Evolutionary conservation across 2,329 filamentous ascomycete genomes (phyloP), one percentile per base, ranked within the genome.

Genomic region (Fusarium sp.): DNA sequence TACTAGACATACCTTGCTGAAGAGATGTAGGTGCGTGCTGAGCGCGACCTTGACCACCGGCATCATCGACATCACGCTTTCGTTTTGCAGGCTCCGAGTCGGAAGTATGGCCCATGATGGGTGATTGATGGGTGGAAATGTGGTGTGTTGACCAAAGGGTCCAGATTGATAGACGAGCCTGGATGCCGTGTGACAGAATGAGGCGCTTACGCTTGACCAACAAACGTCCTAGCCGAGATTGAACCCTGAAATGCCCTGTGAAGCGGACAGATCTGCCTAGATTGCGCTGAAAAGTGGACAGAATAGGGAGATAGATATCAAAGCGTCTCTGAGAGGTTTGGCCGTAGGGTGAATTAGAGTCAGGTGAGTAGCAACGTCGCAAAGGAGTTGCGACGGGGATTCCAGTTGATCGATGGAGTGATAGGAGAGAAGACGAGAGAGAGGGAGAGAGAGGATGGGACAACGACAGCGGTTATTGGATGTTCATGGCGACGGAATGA

Each of bases 1-100:
- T 65, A 76, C 58, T 68, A 47, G 68, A 84, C 83, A 80, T 84
- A 87, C 85, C 84, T 82, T 84, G 83, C 73, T 84, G 83, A 70
- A 83, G 64, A 66, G 72, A 71, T 66, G 75, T 82, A 67, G 81
- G 83, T 69, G 82, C 82, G 77, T 83, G 84, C 77, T 85, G 85
- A 70, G 83, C 83, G 67, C 72, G 82, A 54, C 76, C 73, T 71
- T 83, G 84, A 66, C 75, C 79, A 75, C 82, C 82, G 72, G 77
- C 81, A 77, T 87, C 85, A 75, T 87, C 85, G 65, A 81, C 76
- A 70, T 85, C 84, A 74, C 85, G 85, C 78, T 87, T 87, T 73
- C 86, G 84, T 81, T 87, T 87, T 78, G 83, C 82, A 72, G 82
- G 78, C 62, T 86, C 83, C 61, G 79, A 72, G 38, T 84, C 84